These are phyloP conservation scores for Wallacemonas rigidus DNA, from an alignment of 208 protist species.

Conservation along the genomic window DNA sequence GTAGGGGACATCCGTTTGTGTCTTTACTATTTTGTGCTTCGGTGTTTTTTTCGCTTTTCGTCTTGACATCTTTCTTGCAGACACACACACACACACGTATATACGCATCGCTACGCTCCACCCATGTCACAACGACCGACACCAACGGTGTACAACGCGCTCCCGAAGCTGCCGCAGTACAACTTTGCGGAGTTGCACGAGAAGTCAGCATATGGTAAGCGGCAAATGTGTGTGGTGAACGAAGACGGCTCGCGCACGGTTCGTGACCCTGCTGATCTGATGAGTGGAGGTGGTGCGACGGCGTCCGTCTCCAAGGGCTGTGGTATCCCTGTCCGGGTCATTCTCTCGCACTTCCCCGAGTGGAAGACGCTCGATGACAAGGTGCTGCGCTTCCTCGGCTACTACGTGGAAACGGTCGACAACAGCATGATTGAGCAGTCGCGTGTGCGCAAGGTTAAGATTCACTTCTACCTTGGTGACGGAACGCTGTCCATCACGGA, in stretches of 20 bases:
- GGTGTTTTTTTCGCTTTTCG: background rate
- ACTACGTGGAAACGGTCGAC: slow-evolving; percentile 93
- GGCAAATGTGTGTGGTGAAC: slow-evolving; percentile 56
- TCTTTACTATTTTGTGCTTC: background rate
- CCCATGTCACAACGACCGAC: slow-evolving; percentile 2
- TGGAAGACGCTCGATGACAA: slow-evolving; percentile 94
- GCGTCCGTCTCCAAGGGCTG: slow-evolving; percentile 35
- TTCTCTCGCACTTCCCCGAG: slow-evolving; percentile 73
- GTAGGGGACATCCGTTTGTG: too few relatives aligned
- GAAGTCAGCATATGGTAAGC: slow-evolving; percentile 37
- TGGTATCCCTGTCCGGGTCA: slow-evolving; percentile 64
- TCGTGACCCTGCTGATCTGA: slow-evolving; percentile 16
- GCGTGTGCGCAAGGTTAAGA: slow-evolving; percentile 91
- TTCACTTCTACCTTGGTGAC: slow-evolving; percentile 95
- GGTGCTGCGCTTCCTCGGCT: slow-evolving; percentile 95
- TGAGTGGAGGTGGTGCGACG: background rate
- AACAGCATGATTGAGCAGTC: slow-evolving; percentile 87
- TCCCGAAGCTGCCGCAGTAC: slow-evolving; percentile 85
- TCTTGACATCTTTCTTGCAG: background rate
- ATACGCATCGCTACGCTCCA: background rate
- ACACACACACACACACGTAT: background rate
- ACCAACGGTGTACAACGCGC: slow-evolving; percentile 81
- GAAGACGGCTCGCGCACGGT: slow-evolving; percentile 59
- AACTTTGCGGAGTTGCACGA: slow-evolving; percentile 76
- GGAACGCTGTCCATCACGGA: slow-evolving; percentile 94